Conservation (phyloP, 139 green algal genomes). For the Haematococcus sp. region DNA sequence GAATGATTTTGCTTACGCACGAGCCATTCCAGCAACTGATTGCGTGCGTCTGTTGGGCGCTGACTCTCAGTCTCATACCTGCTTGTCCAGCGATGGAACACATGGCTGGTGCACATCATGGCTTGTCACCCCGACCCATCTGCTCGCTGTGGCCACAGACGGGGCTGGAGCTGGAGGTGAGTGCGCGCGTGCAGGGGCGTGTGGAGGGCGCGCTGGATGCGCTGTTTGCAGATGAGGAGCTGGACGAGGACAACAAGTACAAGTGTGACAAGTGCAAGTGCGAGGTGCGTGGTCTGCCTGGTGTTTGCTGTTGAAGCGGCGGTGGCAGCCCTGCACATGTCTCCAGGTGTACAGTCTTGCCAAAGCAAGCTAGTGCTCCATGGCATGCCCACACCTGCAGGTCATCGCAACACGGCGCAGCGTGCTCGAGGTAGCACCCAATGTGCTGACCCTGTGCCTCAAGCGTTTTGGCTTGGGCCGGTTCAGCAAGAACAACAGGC, state of each 20-base stretch:
- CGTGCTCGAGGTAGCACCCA: slow-evolving; percentile 56
- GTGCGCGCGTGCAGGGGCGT: background rate
- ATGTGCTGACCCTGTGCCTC: slow-evolving; percentile 48
- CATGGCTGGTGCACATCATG: no score
- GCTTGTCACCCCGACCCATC: no score
- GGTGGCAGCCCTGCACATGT: slow-evolving; percentile 4
- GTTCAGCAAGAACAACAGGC: slow-evolving; percentile 36
- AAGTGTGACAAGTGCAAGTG: slow-evolving; percentile 50
- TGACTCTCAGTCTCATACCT: no score
- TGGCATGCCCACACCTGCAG: no score
- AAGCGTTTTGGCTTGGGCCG: slow-evolving; percentile 49
- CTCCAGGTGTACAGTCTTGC: no score
- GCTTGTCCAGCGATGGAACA: no score
- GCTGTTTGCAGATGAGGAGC: slow-evolving; percentile 45
- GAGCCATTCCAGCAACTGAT: no score
- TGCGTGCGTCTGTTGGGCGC: no score
- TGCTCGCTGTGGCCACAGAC: no score
- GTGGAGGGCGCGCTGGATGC: slow-evolving; percentile 15
- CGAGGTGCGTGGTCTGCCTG: slow-evolving; percentile 13
- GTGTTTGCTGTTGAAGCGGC: background rate
- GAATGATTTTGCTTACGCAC: no score
- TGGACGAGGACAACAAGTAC: slow-evolving; percentile 70
- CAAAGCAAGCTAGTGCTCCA: no score
- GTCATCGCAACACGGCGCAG: slow-evolving; percentile 12
- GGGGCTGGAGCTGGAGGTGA: slow-evolving; percentile 36